Evolutionary conservation across 2,329 filamentous ascomycete species (phyloP), one percentile per base, ranked within the genome.

Genomic region (Penicillium sp.): DNA sequence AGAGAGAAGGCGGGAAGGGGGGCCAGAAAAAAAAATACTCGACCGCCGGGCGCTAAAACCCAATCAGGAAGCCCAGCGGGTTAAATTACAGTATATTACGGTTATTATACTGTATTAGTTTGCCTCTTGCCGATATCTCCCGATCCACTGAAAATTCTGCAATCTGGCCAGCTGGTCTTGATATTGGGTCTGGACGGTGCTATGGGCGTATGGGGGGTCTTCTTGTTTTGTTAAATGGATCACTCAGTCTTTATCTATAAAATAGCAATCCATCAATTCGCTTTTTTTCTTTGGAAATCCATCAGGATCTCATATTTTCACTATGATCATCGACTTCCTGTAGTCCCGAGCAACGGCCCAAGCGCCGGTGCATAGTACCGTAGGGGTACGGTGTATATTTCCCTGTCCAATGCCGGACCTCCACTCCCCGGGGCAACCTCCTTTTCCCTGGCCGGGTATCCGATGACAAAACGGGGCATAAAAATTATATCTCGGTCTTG

Each of bases 11-110:
- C 63, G 58, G 64, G 59, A 69, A 65, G 64, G 63, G 61, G 63
- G 66, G 63, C 55, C 44, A 63, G 65, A 68, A 64, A 72, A 72
- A 71, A 71, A 70, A 67, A 72, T 69, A 68, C 70, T 70, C 69
- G 68, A 70, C 62, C 62, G 61, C 37, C 61, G 64, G 69, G 56
- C 68, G 61, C 65, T 68, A 69, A 55, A 26, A 59, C 67, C 61
- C 62, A 64, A 66, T 66, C 63, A 66, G 61, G 61, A 45, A 54
- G 50, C 43, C 44, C 46, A 49, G 43, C 22, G 36, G 52, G 26
- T 46, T 38, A 41, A 28, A 52, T 48, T 61, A 60, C 54, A 0
- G 52, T 45, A 50, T 35, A 31, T 43, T 61, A 59, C 52, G 0
- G 52, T 57, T 56, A 55, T 57, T 5, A n/a, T 30, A 14, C 14